Conservation (phyloP, 495 filamentous ascomycete genomes). For the Umbilicaria muhlenbergii region DNA sequence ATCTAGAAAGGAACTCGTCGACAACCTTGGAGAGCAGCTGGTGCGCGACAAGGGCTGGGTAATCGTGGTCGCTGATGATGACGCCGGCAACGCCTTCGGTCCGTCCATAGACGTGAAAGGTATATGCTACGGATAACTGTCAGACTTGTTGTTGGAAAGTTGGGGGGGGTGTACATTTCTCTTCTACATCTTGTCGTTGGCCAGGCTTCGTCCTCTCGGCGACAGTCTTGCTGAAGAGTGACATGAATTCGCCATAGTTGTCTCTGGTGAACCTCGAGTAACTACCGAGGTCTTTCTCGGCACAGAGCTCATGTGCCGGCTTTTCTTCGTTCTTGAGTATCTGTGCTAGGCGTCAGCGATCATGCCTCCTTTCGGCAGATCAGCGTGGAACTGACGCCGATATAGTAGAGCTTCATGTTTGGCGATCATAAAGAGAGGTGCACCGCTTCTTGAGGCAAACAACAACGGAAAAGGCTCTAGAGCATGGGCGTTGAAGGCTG, state of each 20-base stretch:
- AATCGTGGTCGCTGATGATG: constrained; percentile 81
- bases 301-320: constrained; percentile 67
- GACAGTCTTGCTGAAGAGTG: constrained; percentile 39
- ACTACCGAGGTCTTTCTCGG: constrained; percentile 63
- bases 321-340: constrained; percentile 66
- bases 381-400: constrained; percentile 49
- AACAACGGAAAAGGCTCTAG: no score
- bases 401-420: constrained; percentile 88
- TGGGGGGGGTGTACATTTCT: constrained; percentile 44
- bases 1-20: constrained; percentile 76
- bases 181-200: constrained; percentile 79
- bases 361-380: background rate
- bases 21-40: constrained; percentile 80
- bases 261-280: constrained; percentile 69
- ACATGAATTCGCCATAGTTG: constrained; percentile 38
- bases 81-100: constrained; percentile 77
- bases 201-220: constrained; percentile 77
- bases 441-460: no score
- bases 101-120: constrained; percentile 81
- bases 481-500: no score
- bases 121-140: constrained; percentile 36
- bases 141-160: background rate
- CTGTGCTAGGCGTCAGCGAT: constrained; percentile 25
- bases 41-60: constrained; percentile 83
- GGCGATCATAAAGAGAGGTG: background rate